Base-by-base conservation (phyloP, 352 stramenopile genomes). In the Peronospora belbahrii region DNA sequence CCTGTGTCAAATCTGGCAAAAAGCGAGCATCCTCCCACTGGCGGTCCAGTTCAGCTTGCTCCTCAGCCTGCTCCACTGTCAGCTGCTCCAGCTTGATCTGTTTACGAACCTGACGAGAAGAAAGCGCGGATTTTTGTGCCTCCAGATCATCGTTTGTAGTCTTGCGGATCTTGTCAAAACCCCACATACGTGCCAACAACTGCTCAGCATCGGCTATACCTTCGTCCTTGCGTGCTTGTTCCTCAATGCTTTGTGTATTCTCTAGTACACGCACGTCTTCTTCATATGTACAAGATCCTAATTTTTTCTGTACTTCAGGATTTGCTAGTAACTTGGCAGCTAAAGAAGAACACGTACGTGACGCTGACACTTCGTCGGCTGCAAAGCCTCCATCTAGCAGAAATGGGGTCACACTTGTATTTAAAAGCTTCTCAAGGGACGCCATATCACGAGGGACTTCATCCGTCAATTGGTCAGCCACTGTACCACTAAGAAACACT, bases 161-260 rank as follows among this genome's bases (percentile, higher is more conserved):
- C 44, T 73, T 65, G 24, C 82, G 78, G 66, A 93, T 88, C 56
- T 81, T 80, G 59, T 93, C 78, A 33, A 93, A 90, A 31, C 82
- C 82, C 78, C 78, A 90, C 74, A 93, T 93, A 32, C 74, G 74
- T 30, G 77, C 77, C 66, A 93, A 59, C 22, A 92, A 52, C 55
- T 74, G 67, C 50, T 82, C 66, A 4, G 74, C 65, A 51, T 86
- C 73, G 56, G 57, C 61, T 32, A 65, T 61, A 15, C 68, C 71
- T 15, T 59, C 34, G 37, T 83, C 68, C 14, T 59, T 37, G 25
- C 74, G 71, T 33, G 75, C 69, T 36, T 74, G 67, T 43, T 92
- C 75, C 42, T 92, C 74, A 45, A 92, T 90, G 46, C 59, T 83
- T 41, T 85, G 70, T 11, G 72, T 60, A 30, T 60, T 74, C 8